These are phyloP conservation scores for Microthlaspi erraticum DNA, from an alignment of 345 rosid genomes.

Conservation along the genomic window DNA sequence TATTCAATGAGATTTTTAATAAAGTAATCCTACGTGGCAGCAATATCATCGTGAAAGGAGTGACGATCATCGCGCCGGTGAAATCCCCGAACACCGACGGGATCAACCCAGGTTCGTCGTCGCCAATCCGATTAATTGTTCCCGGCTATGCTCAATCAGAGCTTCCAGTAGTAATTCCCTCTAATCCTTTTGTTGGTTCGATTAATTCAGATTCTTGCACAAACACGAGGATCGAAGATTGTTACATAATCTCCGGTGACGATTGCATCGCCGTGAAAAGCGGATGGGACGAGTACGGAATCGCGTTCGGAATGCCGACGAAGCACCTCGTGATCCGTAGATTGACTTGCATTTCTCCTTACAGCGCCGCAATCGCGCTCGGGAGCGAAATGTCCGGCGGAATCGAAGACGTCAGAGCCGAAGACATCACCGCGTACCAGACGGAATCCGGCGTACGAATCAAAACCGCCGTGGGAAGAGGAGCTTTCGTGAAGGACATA, in stretches of 20 bases:
- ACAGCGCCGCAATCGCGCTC: conserved; percentile 67
- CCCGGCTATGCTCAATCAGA: background rate
- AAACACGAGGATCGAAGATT: conserved; percentile 82
- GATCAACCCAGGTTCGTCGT: conserved; percentile 78
- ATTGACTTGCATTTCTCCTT: conserved; percentile 68
- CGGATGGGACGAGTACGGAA: conserved; percentile 77
- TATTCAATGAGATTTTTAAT: background rate
- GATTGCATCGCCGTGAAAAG: conserved; percentile 91
- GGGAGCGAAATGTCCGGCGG: conserved; percentile 93
- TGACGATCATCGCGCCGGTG: conserved; percentile 84
- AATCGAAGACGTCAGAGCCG: conserved; percentile 57
- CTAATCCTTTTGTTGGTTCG: background rate
- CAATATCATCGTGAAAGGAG: conserved; percentile 70
- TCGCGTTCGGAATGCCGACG: conserved; percentile 53
- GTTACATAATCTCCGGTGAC: conserved; percentile 87
- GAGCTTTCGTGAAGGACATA: conserved; percentile 60
- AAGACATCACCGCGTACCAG: conserved; percentile 54
- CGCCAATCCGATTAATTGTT: background rate
- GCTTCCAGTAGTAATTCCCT: background rate
- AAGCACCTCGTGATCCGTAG: conserved; percentile 56
- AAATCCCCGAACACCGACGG: conserved; percentile 95
- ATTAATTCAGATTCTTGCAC: conserved; percentile 82
- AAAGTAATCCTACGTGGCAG: conserved; percentile 49
- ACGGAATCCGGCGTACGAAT: conserved; percentile 64
- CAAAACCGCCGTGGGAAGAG: conserved; percentile 68